Base-by-base conservation (phyloP, 2,329 filamentous ascomycete species). In the Fusarium citri region DNA sequence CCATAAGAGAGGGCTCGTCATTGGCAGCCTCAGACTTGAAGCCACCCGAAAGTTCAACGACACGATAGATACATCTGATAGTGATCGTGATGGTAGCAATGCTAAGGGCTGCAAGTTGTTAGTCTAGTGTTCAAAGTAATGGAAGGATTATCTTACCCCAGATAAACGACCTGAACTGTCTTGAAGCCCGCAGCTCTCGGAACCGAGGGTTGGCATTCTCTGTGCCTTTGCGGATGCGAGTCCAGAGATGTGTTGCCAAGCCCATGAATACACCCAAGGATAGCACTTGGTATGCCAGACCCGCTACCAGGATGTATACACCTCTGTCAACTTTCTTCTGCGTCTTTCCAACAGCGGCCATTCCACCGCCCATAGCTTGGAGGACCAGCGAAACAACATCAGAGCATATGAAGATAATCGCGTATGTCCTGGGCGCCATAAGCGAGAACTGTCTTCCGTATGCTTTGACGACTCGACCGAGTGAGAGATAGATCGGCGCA, bases 401-500 rank as follows among this genome's bases (percentile, higher is more conserved):
- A 28, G 66, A 71, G 53, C 63, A 64, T 4, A 71, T 30, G 50
- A 71, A 71, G 15, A 71, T 64, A 1, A 64, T 58, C 14, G 59
- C 69, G 46, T 67, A 64, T 5, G 63, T 37, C 10, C 59, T 53
- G 49, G 68, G 68, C 12, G 64, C 64, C 30, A 71, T 59, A 8
- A 64, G 56, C 11, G 63, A 62, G 34, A 63, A 64, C 11, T 48
- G 20, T 18, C 61, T 49, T 2, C 66, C 71, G 18, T 74, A 48
- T 25, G 74, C 59, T 8, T 72, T 68, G n/a, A 75, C 66, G 10
- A 75, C 71, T 2, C 70, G 54, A 3, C 69, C 73, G 31, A 75
- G 69, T 23, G 69, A 72, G 25, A 75, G 59, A 48, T 75, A 75
- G 50, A 75, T 75, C 2, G 61, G 62, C 20, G 73, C 72, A 1